Conservation (phyloP, 2,329 filamentous ascomycete genomes). For the Fusarium kyushuense region DNA sequence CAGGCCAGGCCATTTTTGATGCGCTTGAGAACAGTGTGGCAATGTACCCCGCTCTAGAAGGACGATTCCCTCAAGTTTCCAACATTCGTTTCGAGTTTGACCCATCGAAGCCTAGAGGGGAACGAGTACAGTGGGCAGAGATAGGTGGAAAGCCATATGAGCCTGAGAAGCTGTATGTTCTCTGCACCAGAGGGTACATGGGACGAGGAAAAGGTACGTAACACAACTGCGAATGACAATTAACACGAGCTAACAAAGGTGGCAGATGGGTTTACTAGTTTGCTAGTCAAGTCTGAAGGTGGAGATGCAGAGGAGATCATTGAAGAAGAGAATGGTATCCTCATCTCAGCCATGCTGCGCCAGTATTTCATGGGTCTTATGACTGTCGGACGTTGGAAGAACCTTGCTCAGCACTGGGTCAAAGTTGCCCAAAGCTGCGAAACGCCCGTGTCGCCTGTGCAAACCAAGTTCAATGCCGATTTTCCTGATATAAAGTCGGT, state of each 20-base stretch:
- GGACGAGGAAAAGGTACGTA: conserved; percentile 76
- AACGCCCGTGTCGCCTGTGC: conserved; percentile 57
- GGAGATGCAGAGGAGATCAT: conserved; percentile 82
- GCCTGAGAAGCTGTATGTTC: conserved; percentile 71
- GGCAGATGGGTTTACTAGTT: conserved; percentile 79
- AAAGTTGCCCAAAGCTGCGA: conserved; percentile 72
- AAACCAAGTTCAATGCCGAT: conserved; percentile 32
- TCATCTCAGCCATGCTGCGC: conserved; percentile 86
- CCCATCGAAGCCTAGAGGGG: conserved; percentile 68
- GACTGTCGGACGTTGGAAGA: conserved; percentile 82
- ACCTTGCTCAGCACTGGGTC: conserved; percentile 77
- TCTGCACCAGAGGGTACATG: conserved; percentile 91
- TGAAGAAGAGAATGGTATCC: conserved; percentile 85
- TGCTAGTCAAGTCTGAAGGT: conserved; percentile 81
- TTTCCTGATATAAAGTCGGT: conserved; percentile 38
- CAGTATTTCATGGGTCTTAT: conserved; percentile 93
- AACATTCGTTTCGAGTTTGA: conserved; percentile 84
- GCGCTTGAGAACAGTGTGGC: conserved; percentile 88
- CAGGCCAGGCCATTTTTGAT: conserved; percentile 78
- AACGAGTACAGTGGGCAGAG: conserved; percentile 71
- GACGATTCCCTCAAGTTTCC: conserved; percentile 85
- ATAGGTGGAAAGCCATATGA: conserved; percentile 74
- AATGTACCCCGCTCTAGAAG: conserved; percentile 85
- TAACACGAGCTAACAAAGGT: conserved; percentile 26
- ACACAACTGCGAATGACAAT: no score